Conservation (phyloP, 345 rosid genomes). For the Lenwebbia sp. region DNA sequence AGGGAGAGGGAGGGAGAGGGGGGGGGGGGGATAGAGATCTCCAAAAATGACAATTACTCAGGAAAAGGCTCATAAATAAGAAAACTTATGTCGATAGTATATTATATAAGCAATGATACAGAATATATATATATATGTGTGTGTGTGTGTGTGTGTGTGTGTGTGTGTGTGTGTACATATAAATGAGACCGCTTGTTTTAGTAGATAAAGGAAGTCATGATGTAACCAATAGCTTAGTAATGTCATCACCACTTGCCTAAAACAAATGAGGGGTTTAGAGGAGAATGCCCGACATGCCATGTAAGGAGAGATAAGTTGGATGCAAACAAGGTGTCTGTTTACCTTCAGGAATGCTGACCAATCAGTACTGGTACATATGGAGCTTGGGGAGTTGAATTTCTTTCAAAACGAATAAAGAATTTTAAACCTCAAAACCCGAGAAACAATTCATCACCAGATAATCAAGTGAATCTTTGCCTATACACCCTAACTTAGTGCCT, state of each 20-base stretch:
- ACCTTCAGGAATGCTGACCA: constrained; percentile 93
- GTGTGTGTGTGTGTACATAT: not conserved
- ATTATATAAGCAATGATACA: not conserved
- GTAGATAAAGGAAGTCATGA: not conserved
- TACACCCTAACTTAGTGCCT: not conserved
- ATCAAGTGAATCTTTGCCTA: not conserved
- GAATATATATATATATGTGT: not conserved
- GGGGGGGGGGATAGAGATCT: not conserved
- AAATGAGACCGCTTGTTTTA: not conserved
- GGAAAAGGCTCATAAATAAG: not conserved
- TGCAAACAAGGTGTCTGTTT: constrained; percentile 3
- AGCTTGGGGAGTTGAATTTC: constrained; percentile 95
- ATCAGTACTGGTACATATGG: constrained; percentile 55
- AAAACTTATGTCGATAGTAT: not conserved
- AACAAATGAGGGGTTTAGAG: not conserved
- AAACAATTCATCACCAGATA: not conserved
- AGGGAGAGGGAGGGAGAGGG: not conserved
- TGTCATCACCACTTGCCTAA: not conserved
- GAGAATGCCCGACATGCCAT: not conserved
- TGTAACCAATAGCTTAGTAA: not conserved
- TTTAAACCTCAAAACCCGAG: not conserved
- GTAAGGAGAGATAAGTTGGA: not conserved
- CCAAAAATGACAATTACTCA: not conserved
- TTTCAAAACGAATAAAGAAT: constrained; percentile 10
- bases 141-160: too few relatives aligned